Evolutionary conservation across 2,329 filamentous ascomycete genomes (phyloP).

Genomic region (Fusarium avenaceum): DNA sequence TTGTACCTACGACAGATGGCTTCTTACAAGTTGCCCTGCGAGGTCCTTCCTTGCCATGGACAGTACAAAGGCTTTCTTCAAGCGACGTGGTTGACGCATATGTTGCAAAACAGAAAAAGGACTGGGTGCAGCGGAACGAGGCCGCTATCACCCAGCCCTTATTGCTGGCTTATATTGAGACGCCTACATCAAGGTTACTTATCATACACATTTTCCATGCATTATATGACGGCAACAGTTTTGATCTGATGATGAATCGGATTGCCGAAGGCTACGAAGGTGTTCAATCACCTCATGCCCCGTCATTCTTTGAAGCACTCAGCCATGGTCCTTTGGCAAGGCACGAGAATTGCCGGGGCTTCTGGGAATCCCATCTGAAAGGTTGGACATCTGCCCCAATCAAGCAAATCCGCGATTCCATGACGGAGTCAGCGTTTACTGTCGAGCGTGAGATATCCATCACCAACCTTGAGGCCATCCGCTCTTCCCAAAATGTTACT

Average conservation of each 20-base stretch:
- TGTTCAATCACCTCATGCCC: slow-evolving; percentile 52
- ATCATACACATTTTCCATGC: slow-evolving; percentile 84
- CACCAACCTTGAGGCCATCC: slow-evolving; percentile 62
- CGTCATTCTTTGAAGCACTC: slow-evolving; percentile 75
- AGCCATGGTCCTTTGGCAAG: slow-evolving; percentile 75
- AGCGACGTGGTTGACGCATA: slow-evolving; percentile 51
- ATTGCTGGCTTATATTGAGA: slow-evolving; percentile 56
- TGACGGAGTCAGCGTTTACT: slow-evolving; percentile 9
- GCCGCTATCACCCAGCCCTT: slow-evolving; percentile 35
- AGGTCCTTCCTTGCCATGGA: slow-evolving; percentile 59
- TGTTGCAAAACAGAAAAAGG: slow-evolving; percentile 54
- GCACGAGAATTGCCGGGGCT: slow-evolving; percentile 60
- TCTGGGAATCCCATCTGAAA: slow-evolving; percentile 75
- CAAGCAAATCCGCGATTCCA: slow-evolving; percentile 14
- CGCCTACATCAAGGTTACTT: slow-evolving; percentile 63
- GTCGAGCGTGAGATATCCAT: slow-evolving; percentile 54
- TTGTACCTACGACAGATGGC: slow-evolving; percentile 80
- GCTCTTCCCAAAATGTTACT: slow-evolving; percentile 76
- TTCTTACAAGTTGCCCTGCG: slow-evolving; percentile 79
- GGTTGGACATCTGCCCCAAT: slow-evolving; percentile 45
- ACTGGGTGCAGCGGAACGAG: slow-evolving; percentile 69
- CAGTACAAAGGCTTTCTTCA: slow-evolving; percentile 49
- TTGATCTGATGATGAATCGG: slow-evolving; percentile 74
- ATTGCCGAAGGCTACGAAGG: slow-evolving; percentile 56
- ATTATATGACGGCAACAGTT: slow-evolving; percentile 86